These are phyloP conservation scores for Komagataella ulmi DNA, from an alignment of 805 yeast species.

Conservation along the genomic window DNA sequence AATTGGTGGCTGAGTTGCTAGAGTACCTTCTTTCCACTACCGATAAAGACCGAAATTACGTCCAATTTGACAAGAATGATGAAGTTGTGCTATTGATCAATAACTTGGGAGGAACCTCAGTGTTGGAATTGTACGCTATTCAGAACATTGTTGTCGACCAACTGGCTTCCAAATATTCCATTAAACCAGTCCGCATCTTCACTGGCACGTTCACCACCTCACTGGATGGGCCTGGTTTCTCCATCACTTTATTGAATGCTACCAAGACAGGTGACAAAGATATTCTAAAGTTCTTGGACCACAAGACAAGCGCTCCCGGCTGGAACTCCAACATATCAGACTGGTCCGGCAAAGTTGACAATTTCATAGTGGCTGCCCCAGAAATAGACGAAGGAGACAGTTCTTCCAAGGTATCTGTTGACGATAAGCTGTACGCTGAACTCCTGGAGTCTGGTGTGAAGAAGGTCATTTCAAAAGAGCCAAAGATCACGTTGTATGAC, in stretches of 20 bases:
- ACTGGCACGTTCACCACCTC: conserved; percentile 82
- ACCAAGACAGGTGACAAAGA: conserved; percentile 33
- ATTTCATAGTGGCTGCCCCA: conserved; percentile 16
- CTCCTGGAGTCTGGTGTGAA: conserved; percentile 37
- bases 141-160: conserved; percentile 42
- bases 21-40: conserved; percentile 43
- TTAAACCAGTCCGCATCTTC: conserved; percentile 54
- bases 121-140: conserved; percentile 64
- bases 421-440: conserved; percentile 14
- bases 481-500: conserved; percentile 73
- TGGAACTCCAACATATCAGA: conserved; percentile 43
- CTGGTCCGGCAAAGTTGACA: conserved; percentile 10
- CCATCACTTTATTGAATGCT: conserved; percentile 68
- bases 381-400: conserved; percentile 18
- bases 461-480: conserved; percentile 50
- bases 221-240: conserved; percentile 84
- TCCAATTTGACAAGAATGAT: conserved; percentile 38
- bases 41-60: conserved; percentile 75
- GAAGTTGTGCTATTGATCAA: conserved; percentile 68
- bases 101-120: conserved; percentile 84
- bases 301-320: conserved; percentile 68
- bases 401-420: conserved; percentile 14
- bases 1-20: conserved; percentile 44
- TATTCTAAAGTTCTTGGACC: conserved; percentile 47
- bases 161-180: conserved; percentile 36